phyloP scores from a whole-genome alignment of 1,139 yeast species.

The Hemisphaericaspora xylanilytica region DNA sequence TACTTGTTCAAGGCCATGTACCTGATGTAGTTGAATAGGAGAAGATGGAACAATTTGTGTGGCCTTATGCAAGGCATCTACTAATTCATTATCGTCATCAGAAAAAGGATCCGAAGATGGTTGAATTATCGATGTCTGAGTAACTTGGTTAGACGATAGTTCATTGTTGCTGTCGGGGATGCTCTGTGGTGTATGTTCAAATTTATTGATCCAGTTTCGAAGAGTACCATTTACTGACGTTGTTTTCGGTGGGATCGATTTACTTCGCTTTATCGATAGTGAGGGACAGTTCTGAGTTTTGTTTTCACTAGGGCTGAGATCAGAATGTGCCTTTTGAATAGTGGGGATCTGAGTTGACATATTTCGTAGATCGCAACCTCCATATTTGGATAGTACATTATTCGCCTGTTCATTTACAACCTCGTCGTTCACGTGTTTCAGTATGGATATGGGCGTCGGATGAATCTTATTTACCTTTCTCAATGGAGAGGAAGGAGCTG shows the following conservation, averaged over 20 bases:
- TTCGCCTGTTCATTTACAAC: constrained; percentile 33
- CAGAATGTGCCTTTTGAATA: constrained; percentile 29
- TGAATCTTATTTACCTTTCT: constrained; percentile 19
- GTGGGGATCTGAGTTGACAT: constrained; percentile 17
- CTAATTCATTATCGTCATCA: constrained; percentile 32
- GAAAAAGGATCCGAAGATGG: constrained; percentile 31
- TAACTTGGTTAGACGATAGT: constrained; percentile 6
- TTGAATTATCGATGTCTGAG: background rate
- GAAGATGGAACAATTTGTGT: constrained; percentile 16
- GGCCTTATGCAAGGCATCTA: constrained; percentile 15
- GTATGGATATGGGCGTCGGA: no score
- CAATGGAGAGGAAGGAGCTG: constrained; percentile 36
- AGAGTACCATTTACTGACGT: constrained; percentile 16
- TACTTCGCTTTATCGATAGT: constrained; percentile 23
- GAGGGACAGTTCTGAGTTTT: background rate
- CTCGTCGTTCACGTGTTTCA: no score
- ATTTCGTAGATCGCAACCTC: constrained; percentile 27
- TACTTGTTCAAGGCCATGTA: background rate
- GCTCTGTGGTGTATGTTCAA: constrained; percentile 17
- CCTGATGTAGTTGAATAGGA: constrained; percentile 19
- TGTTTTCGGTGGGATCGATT: constrained; percentile 19
- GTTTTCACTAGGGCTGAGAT: constrained; percentile 14
- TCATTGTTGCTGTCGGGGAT: constrained; percentile 7
- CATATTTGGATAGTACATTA: constrained; percentile 40
- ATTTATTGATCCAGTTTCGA: constrained; percentile 35